Evolutionary conservation across 371 early-diverging fungal species (phyloP).

Genomic region (Enterospora canceri): DNA sequence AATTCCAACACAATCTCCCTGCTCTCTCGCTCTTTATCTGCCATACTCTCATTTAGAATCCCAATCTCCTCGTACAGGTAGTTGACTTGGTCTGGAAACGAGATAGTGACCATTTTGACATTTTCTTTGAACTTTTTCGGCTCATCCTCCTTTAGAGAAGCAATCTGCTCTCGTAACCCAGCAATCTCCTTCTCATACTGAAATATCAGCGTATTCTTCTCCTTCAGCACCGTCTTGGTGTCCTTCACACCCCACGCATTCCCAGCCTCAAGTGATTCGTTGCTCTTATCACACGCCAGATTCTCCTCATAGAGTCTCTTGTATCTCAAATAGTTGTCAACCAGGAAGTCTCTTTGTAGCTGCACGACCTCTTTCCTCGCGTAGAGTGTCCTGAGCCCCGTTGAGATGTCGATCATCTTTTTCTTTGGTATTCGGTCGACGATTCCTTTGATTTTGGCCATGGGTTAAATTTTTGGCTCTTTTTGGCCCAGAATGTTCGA

Average conservation of each 20-base stretch:
- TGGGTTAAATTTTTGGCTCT: neutral
- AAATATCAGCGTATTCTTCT: conserved; percentile 7
- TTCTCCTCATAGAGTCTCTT: conserved; percentile 18
- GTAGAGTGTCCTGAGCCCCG: neutral
- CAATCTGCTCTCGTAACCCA: neutral
- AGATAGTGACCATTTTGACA: neutral
- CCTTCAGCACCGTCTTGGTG: conserved; percentile 9
- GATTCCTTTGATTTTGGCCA: conserved; percentile 2
- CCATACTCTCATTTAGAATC: neutral
- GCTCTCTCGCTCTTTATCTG: neutral
- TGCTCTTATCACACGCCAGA: neutral
- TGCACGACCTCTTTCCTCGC: neutral
- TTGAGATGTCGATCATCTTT: neutral
- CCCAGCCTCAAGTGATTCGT: neutral
- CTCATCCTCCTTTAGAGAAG: neutral
- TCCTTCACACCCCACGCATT: conserved; percentile 7
- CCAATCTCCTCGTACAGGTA: conserved; percentile 3
- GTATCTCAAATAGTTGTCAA: conserved; percentile 3
- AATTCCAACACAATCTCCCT: neutral
- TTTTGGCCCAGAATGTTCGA: conserved; percentile 17
- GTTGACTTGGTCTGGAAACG: neutral
- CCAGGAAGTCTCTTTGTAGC: conserved; percentile 3
- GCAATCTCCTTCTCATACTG: conserved; percentile 2
- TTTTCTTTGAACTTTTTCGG: neutral
- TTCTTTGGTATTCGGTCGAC: neutral